Evolutionary conservation across 306 rosid genomes (phyloP).

Genomic region (Oxytropis ochrocephala): DNA sequence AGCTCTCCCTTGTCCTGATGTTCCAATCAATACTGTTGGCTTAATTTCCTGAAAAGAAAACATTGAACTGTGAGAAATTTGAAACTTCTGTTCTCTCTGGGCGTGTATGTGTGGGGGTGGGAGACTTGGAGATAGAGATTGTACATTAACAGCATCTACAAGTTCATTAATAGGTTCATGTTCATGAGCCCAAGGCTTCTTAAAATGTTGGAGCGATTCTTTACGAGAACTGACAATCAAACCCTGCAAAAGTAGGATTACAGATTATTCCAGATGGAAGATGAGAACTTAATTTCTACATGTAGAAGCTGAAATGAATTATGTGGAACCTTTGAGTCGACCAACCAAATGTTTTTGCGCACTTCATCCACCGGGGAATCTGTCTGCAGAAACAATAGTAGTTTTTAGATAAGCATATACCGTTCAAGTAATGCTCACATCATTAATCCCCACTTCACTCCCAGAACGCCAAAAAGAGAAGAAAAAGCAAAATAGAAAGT

Average conservation of each 20-base stretch:
- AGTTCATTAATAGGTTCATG: slow-evolving; percentile 61
- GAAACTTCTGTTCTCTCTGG: neutral
- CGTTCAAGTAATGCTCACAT: slow-evolving; percentile 3
- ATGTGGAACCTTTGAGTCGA: slow-evolving; percentile 78
- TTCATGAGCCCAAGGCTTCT: slow-evolving; percentile 96
- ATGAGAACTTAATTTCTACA: neutral
- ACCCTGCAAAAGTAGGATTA: slow-evolving; percentile 48
- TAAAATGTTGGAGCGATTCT: slow-evolving; percentile 92
- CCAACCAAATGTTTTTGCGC: slow-evolving; percentile 83
- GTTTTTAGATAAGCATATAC: neutral
- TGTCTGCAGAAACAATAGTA: slow-evolving; percentile 53
- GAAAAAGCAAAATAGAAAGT: neutral
- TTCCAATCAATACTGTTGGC: slow-evolving; percentile 89
- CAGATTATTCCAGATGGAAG: slow-evolving; percentile 16
- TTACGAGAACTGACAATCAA: slow-evolving; percentile 71
- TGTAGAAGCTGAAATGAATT: neutral
- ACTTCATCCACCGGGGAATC: slow-evolving; percentile 65
- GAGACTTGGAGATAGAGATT: slow-evolving; percentile 11
- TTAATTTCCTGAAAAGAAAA: slow-evolving; percentile 59
- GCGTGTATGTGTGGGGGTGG: neutral
- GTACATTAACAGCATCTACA: slow-evolving; percentile 63
- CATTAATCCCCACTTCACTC: neutral
- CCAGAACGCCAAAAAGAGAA: neutral
- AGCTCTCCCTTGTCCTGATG: slow-evolving; percentile 79
- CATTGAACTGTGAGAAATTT: slow-evolving; percentile 11